Base-by-base conservation (phyloP, 169 alveolate genomes). In the Plasmodium knowlesi region DNA sequence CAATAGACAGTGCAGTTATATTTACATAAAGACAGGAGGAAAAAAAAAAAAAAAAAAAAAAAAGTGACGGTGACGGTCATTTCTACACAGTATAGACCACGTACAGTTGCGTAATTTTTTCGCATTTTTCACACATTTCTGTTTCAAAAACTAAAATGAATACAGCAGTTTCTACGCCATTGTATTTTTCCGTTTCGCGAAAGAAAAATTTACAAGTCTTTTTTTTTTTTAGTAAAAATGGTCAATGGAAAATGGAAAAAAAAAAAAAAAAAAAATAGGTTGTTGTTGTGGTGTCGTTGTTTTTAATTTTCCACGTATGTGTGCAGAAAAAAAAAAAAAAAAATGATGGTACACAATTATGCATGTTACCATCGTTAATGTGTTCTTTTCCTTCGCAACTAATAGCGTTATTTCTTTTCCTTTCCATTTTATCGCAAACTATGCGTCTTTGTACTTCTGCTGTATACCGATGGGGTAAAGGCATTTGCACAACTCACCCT, bases 321-420 rank as follows among this genome's bases (percentile, higher is more conserved):
- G 76, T 67, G 76, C 76, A 67, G 37, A 67, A 67, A 19, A 67
- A 67, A 67, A 67, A 67, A 67, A 67, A 19, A 61, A 67, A 67
- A 67, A 67, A 61, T 25, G 3, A 67, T 25, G 25, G 37, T 4
- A 19, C 37, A 67, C 76, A 28, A 22, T 67, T 28, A 16, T 67
- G 76, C 37, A 67, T 67, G 37, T 67, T 67, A 67, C 37, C 37
- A 67, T 2, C 41, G 39, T 67, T 25, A 25, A 25, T 5, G 14
- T 67, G n/a, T 28, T 22, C 5, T 25, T 22, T 10, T 3, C 37
- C 76, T 67, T 19, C n/a, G 37, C n/a, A 67, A 19, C 37, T 67
- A 14, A 67, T 25, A 67, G 14, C n/a, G 76, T 67, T 67, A 67
- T 25, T 67, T 67, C 76, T 19, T 67, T 67, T 22, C 41, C 10